A percentile compares a stretch with the other conserved stretches of the same genome.
These are phyloP conservation scores for Clitoria ternatea DNA, from an alignment of 306 rosid species.

Conservation along the genomic window DNA sequence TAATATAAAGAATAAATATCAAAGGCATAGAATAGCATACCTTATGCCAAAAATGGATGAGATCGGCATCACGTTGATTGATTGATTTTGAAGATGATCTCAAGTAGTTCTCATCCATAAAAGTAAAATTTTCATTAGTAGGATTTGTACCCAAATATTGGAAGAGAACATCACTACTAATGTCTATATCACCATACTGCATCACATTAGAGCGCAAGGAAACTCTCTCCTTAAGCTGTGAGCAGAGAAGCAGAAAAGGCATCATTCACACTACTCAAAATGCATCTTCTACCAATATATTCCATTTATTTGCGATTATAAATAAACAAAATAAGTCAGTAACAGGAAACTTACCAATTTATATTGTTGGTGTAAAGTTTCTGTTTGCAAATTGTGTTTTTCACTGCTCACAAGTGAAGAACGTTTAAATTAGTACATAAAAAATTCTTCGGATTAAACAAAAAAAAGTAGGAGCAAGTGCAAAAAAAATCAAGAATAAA, in stretches of 20 bases:
- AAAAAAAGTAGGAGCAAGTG: background rate
- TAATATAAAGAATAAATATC: background rate
- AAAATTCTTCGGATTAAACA: background rate
- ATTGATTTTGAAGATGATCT: conserved; percentile 52
- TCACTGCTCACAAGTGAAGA: conserved; percentile 59
- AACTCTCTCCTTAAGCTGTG: conserved; percentile 80
- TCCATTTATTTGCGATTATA: background rate
- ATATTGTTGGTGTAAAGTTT: conserved; percentile 80
- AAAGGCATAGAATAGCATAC: conserved; percentile 33
- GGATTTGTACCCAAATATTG: conserved; percentile 83
- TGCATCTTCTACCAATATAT: background rate
- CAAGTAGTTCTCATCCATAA: conserved; percentile 60
- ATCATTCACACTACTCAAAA: background rate
- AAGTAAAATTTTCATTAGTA: conserved; percentile 78
- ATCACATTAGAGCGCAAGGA: conserved; percentile 86
- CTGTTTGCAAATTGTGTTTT: conserved; percentile 67
- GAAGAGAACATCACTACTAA: conserved; percentile 46
- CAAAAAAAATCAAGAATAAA: background rate
- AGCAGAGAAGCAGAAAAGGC: background rate
- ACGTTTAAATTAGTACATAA: conserved; percentile 1
- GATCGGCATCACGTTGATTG: conserved; percentile 97
- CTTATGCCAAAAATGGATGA: conserved; percentile 95
- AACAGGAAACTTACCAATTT: conserved; percentile 60
- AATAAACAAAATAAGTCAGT: background rate
- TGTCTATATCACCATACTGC: conserved; percentile 74